phyloP scores from a whole-genome alignment of 768 basidiomycete genomes.

The Galerina sulciceps region DNA sequence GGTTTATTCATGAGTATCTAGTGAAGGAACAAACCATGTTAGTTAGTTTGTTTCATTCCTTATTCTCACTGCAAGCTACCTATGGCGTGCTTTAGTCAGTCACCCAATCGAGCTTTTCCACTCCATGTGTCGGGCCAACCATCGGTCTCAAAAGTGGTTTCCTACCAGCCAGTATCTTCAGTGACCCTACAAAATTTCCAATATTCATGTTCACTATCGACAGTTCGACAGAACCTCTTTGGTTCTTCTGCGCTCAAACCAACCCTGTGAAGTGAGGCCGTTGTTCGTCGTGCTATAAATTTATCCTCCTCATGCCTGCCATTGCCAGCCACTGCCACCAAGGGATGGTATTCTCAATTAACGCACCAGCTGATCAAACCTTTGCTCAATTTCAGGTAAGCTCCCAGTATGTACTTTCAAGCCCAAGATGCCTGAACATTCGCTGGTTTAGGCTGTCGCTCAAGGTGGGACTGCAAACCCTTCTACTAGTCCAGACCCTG shows the following conservation, averaged over 20 bases:
- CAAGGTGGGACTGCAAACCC: conserved; percentile 16
- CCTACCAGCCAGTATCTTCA: too few relatives aligned
- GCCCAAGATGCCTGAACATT: too few relatives aligned
- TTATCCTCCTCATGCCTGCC: neutral
- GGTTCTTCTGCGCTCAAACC: conserved; percentile 66
- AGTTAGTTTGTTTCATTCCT: conserved; percentile 10
- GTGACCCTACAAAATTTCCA: conserved; percentile 39
- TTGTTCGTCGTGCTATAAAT: neutral
- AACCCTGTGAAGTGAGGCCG: conserved; percentile 23
- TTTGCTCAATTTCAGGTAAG: conserved; percentile 52
- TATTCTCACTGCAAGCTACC: neutral
- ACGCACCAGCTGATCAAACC: conserved; percentile 49
- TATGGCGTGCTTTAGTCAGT: conserved; percentile 44
- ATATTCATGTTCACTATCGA: conserved; percentile 51
- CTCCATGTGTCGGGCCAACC: conserved; percentile 48
- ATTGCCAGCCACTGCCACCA: conserved; percentile 45
- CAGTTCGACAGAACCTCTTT: conserved; percentile 50
- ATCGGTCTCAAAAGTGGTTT: conserved; percentile 58
- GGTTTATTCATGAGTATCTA: conserved; percentile 9
- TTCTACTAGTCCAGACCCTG: too few relatives aligned
- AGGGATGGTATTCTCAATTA: conserved; percentile 69
- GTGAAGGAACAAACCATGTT: conserved; percentile 50
- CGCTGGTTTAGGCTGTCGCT: conserved; percentile 11
- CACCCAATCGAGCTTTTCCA: conserved; percentile 62
- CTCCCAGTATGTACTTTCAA: neutral